These are phyloP conservation scores for Miscanthus lutarioriparius DNA, from an alignment of 176 grass and related monocot species.

Conservation along the genomic window DNA sequence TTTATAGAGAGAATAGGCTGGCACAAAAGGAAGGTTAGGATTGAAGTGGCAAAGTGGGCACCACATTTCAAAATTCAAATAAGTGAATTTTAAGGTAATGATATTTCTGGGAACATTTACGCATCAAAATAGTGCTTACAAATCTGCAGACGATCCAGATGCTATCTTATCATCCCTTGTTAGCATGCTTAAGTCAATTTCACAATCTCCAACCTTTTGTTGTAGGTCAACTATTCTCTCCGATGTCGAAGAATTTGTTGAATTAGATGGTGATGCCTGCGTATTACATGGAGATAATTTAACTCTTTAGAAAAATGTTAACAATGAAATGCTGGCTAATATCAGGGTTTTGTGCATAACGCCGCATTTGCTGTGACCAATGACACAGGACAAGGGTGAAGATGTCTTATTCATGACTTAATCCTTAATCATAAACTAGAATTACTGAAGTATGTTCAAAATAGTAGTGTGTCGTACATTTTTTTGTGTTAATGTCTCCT, in stretches of 20 bases:
- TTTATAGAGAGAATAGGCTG: not conserved
- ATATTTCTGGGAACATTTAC: not conserved
- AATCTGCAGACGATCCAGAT: conserved; percentile 66
- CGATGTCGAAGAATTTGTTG: conserved; percentile 47
- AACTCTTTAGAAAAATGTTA: conserved; percentile 3
- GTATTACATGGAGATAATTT: conserved; percentile 17
- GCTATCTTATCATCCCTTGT: conserved; percentile 54
- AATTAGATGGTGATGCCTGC: conserved; percentile 55
- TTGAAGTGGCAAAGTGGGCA: not conserved
- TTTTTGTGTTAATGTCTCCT: conserved; percentile 46
- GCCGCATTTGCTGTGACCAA: not conserved
- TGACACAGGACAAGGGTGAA: not conserved
- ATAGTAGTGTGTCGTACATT: conserved; percentile 44
- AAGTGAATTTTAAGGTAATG: not conserved
- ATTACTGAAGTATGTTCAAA: not conserved
- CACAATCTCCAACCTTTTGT: conserved; percentile 50
- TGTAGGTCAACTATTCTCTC: conserved; percentile 51
- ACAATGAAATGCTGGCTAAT: not conserved
- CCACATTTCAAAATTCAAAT: not conserved
- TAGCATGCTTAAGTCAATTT: conserved; percentile 64
- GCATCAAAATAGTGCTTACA: conserved; percentile 54
- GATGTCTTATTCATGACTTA: not conserved
- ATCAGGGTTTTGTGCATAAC: not conserved
- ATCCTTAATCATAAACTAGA: not conserved
- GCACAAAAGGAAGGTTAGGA: not conserved